A percentile compares a stretch with the other conserved stretches of the same genome.
Evolutionary conservation across 352 stramenopile genomes (phyloP).

Genomic region (Phytophthora crassamura): DNA sequence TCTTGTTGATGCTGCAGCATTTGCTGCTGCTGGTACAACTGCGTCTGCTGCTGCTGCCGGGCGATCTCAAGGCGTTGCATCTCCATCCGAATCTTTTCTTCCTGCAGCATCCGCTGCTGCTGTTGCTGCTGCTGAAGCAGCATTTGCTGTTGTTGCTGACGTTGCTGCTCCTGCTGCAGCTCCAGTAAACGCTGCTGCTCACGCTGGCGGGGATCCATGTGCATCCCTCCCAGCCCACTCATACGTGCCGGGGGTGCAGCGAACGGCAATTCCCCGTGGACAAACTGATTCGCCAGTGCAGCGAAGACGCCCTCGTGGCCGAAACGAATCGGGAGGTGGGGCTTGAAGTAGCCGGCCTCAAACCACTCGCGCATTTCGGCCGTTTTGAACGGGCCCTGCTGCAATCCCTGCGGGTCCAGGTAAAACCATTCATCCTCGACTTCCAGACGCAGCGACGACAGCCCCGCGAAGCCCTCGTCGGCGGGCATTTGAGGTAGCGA

Average conservation of each 20-base stretch:
- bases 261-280: constrained; percentile 76
- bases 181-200: constrained; percentile 70
- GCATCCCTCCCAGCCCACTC: constrained; percentile 24
- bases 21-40: constrained; percentile 66
- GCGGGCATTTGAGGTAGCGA: constrained; percentile 29
- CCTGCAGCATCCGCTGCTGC: constrained; percentile 75
- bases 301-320: constrained; percentile 75
- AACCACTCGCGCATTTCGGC: constrained; percentile 91
- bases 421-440: constrained; percentile 88
- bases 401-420: constrained; percentile 80
- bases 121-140: constrained; percentile 73
- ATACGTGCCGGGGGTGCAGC: constrained; percentile 39
- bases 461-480: constrained; percentile 24
- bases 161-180: constrained; percentile 68
- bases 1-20: constrained; percentile 69
- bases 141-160: constrained; percentile 56
- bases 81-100: constrained; percentile 85
- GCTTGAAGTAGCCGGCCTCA: constrained; percentile 90
- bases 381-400: constrained; percentile 88
- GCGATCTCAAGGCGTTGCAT: constrained; percentile 83
- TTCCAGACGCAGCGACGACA: constrained; percentile 47
- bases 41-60: constrained; percentile 71
- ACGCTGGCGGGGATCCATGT: constrained; percentile 37
- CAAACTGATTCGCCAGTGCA: constrained; percentile 80
- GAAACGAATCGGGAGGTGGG: constrained; percentile 87